These are phyloP conservation scores for Priceomyces carsonii DNA, from an alignment of 805 yeast genomes.

Conservation along the genomic window DNA sequence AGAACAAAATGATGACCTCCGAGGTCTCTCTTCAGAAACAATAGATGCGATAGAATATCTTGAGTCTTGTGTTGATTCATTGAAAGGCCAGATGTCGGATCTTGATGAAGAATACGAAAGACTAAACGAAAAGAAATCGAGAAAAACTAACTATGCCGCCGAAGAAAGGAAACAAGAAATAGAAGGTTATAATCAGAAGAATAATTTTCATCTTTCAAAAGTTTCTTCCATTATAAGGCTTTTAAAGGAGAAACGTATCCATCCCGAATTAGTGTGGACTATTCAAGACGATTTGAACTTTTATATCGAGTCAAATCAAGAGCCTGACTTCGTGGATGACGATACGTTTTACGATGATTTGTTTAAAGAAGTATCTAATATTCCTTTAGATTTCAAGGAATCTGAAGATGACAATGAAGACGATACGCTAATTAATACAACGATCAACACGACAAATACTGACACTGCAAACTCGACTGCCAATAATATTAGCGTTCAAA, in stretches of 20 bases:
- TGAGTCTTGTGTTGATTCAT: conserved; percentile 28
- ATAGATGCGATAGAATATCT: conserved; percentile 35
- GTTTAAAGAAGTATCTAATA: conserved; percentile 23
- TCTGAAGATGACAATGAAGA: conserved; percentile 3
- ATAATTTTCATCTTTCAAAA: conserved; percentile 40
- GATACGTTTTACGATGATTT: conserved; percentile 44
- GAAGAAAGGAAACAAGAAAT: conserved; percentile 45
- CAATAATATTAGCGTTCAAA: neutral
- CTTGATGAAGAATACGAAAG: conserved; percentile 44
- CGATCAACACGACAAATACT: neutral
- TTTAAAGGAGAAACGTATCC: conserved; percentile 27
- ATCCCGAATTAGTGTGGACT: conserved; percentile 31
- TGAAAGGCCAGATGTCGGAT: conserved; percentile 34
- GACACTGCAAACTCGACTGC: neutral
- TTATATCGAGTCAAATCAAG: conserved; percentile 39
- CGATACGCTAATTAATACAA: conserved; percentile 2
- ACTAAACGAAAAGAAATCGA: conserved; percentile 36
- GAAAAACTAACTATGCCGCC: conserved; percentile 34
- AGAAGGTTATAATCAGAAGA: conserved; percentile 27
- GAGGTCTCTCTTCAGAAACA: conserved; percentile 30
- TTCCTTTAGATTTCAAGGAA: conserved; percentile 3
- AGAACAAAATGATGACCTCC: conserved; percentile 29
- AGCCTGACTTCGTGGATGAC: conserved; percentile 38
- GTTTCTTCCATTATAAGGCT: conserved; percentile 30
- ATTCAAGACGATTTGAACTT: conserved; percentile 42